Conservation (phyloP, 2,329 filamentous ascomycete species). For the Simplicillium sp. region DNA sequence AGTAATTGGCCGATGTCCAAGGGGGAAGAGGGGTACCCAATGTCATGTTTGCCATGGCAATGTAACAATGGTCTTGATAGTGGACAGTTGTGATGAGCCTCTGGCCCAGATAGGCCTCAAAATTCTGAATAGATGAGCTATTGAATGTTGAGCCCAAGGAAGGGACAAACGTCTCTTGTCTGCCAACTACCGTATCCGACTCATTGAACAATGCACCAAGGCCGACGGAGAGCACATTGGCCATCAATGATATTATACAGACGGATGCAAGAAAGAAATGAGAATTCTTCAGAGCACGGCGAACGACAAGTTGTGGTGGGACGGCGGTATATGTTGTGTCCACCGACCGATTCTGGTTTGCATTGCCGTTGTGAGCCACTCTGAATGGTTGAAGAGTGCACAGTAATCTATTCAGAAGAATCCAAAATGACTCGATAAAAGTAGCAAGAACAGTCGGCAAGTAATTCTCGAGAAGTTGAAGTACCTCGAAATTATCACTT, state of each 20-base stretch:
- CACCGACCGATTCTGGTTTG: conserved; percentile 22
- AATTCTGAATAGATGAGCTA: conserved; percentile 8
- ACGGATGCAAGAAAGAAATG: conserved; percentile 38
- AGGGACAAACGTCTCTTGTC: conserved; percentile 9
- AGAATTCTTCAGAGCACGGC: conserved; percentile 29
- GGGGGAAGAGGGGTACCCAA: conserved; percentile 31
- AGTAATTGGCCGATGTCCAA: conserved; percentile 35
- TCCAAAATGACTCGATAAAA: conserved; percentile 46
- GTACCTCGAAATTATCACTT: conserved; percentile 19
- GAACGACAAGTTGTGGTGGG: conserved; percentile 41
- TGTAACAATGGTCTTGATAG: conserved; percentile 20
- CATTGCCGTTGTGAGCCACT: conserved; percentile 22
- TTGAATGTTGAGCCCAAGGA: conserved; percentile 10
- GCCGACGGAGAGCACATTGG: conserved; percentile 43
- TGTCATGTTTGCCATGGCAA: conserved; percentile 34
- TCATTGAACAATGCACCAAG: conserved; percentile 42
- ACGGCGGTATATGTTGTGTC: conserved; percentile 40
- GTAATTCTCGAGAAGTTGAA: conserved; percentile 34
- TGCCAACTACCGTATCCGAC: not conserved
- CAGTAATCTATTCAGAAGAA: conserved; percentile 40
- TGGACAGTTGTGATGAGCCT: not conserved
- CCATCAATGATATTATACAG: conserved; percentile 35
- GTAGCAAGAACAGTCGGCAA: conserved; percentile 45
- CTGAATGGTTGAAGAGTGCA: conserved; percentile 47
- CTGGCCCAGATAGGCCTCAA: not conserved